Evolutionary conservation across 169 alveolate genomes (phyloP).

Genomic region (Plasmodium coatneyi): DNA sequence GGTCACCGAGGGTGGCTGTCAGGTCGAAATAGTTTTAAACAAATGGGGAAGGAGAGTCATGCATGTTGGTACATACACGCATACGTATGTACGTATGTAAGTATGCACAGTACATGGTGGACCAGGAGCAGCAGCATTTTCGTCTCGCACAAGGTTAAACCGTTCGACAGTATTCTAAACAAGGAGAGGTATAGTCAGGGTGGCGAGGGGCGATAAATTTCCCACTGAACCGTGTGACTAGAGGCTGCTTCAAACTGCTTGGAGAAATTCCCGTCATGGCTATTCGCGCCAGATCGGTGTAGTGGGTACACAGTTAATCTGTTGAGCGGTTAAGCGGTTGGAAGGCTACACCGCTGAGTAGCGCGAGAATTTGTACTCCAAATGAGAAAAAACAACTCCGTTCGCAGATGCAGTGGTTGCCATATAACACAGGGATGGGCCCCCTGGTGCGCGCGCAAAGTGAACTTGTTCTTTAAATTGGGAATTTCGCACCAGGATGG

Average conservation of each 20-base stretch:
- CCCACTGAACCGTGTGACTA: neutral
- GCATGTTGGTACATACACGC: neutral
- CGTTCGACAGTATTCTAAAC: neutral
- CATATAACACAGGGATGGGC: neutral
- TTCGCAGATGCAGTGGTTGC: neutral
- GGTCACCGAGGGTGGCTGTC: neutral
- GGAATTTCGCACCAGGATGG: neutral
- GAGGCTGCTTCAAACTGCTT: neutral
- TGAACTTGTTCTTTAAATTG: neutral
- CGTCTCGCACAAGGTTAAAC: neutral
- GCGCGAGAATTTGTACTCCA: neutral
- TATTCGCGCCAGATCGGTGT: neutral
- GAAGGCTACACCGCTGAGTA: neutral
- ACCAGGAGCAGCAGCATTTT: neutral
- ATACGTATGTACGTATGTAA: neutral
- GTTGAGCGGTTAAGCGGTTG: neutral
- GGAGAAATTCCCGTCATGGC: neutral
- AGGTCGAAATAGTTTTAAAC: neutral
- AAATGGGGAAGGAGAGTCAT: neutral
- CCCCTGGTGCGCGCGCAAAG: neutral
- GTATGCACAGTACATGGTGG: neutral
- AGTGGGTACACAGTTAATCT: neutral
- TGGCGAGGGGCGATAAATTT: neutral
- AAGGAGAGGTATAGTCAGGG: neutral
- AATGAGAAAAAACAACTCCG: neutral